Conservation (phyloP, 2,329 filamentous ascomycete genomes). For the Venturia asperata region DNA sequence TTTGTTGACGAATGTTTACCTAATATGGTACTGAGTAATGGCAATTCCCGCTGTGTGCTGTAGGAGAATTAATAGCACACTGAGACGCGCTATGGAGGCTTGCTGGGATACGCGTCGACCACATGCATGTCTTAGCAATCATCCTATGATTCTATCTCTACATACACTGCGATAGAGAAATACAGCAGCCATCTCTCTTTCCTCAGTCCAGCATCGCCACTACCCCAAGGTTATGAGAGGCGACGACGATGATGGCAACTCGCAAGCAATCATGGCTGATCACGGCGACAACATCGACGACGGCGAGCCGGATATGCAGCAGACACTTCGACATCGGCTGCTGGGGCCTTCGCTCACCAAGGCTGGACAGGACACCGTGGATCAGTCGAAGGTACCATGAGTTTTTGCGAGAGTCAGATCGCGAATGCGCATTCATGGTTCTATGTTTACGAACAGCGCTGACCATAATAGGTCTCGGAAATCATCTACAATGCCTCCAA, state of each 20-base stretch:
- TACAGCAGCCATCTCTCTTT: too few relatives aligned
- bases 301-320: neutral
- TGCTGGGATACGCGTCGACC: neutral
- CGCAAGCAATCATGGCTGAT: neutral
- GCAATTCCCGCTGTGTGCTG: too few relatives aligned
- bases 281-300: neutral
- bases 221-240: neutral
- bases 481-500: slow-evolving; percentile 96
- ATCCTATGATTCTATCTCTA: too few relatives aligned
- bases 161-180: too few relatives aligned
- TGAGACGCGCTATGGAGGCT: neutral
- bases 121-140: neutral
- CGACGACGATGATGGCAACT: neutral
- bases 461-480: slow-evolving; percentile 64
- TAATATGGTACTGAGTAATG: neutral
- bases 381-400: slow-evolving; percentile 65
- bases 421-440: too few relatives aligned
- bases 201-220: too few relatives aligned
- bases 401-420: too few relatives aligned
- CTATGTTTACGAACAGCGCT: neutral
- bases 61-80: neutral
- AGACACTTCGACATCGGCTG: slow-evolving; percentile 74
- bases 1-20: neutral
- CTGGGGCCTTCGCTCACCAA: slow-evolving; percentile 89
- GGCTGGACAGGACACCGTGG: slow-evolving; percentile 85